Conservation (phyloP, 768 basidiomycete genomes). For the Russula lepida region DNA sequence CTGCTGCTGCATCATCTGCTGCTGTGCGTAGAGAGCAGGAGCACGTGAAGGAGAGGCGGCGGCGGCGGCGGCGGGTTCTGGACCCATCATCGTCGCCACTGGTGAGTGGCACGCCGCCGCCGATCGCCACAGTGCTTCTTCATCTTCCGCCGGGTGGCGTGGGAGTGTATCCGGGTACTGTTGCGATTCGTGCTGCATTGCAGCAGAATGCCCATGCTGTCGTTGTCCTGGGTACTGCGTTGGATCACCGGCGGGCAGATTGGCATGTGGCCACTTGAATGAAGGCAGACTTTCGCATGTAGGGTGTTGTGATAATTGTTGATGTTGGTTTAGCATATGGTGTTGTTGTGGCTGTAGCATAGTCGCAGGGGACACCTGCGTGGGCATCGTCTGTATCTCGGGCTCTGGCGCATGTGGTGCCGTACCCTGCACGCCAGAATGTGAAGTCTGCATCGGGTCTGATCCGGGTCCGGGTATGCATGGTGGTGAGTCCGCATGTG, state of each 20-base stretch:
- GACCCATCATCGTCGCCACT: not conserved
- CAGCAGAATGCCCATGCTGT: not conserved
- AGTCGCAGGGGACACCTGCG: not conserved
- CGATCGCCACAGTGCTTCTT: slow-evolving; percentile 1
- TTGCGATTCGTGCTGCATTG: not conserved
- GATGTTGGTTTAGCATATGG: slow-evolving; percentile 7
- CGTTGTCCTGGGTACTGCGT: not conserved
- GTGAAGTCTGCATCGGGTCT: not conserved
- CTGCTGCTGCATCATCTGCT: not conserved
- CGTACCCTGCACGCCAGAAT: not conserved
- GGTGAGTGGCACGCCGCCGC: not conserved
- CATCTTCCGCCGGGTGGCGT: not conserved
- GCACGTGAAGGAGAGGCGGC: not conserved
- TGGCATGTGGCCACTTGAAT: not conserved
- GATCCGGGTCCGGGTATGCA: not conserved
- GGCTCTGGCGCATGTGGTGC: not conserved
- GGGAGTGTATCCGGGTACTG: not conserved
- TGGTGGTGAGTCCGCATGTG: not conserved
- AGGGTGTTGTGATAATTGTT: not conserved
- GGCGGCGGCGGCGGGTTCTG: not conserved
- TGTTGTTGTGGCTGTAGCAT: slow-evolving; percentile 3
- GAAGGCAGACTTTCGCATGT: not conserved
- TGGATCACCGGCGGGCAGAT: not conserved
- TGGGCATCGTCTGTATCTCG: not conserved
- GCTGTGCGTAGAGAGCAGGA: not conserved